A percentile compares a stretch with the other conserved stretches of the same genome.
Evolutionary conservation across 2,329 filamentous ascomycete genomes (phyloP).

Genomic region (Talaromyces funiculosus): DNA sequence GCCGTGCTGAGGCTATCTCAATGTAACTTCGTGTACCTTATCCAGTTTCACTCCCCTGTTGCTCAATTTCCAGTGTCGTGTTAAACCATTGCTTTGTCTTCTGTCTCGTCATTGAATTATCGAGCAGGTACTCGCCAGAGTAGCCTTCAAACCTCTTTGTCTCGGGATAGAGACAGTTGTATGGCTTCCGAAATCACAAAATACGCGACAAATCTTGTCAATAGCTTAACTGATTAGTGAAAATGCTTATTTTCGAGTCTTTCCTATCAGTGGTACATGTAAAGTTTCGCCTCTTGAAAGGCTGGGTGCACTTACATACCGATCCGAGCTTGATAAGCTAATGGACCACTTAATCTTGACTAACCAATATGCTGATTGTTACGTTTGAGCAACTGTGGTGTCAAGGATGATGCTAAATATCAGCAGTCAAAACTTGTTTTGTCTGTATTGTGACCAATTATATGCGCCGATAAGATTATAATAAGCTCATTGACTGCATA

Average conservation of each 20-base stretch:
- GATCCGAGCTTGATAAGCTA: not conserved
- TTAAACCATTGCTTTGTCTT: not conserved
- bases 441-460: not conserved
- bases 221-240: not conserved
- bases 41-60: too few species aligned
- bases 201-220: not conserved
- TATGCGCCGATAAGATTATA: not conserved
- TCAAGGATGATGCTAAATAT: not conserved
- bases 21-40: not conserved
- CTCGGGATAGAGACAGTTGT: not conserved
- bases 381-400: not conserved
- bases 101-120: not conserved
- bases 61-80: not conserved
- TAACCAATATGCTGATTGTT: not conserved
- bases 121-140: not conserved
- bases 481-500: not conserved
- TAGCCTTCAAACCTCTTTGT: not conserved
- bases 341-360: not conserved
- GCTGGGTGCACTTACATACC: not conserved
- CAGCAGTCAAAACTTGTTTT: not conserved
- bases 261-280: not conserved
- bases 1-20: not conserved
- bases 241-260: not conserved
- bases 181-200: not conserved
- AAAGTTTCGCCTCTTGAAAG: not conserved